Percentiles rank a stretch among this genome's conserved stretches.
Conservation (phyloP, 2,329 filamentous ascomycete species). For the Drechslerella dactyloides region DNA sequence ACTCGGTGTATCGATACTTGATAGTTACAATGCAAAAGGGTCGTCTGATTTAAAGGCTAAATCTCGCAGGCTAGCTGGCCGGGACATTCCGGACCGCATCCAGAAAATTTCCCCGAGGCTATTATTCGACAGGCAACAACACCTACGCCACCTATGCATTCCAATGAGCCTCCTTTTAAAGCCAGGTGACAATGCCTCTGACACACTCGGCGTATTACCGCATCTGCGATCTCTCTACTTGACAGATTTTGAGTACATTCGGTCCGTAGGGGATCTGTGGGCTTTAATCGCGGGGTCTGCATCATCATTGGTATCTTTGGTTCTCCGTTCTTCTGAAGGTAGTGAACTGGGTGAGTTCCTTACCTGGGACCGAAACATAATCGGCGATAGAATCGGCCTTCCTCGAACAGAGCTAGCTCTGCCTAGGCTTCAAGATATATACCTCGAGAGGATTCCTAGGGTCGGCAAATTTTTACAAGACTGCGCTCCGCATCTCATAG, state of each 20-base stretch:
- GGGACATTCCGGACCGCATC: conserved; percentile 14
- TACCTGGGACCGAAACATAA: neutral
- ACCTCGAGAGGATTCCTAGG: conserved; percentile 20
- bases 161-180: conserved; percentile 19
- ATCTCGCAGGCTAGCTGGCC: conserved; percentile 10
- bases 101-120: conserved; percentile 6
- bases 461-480: conserved; percentile 18
- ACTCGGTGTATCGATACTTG: no score
- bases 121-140: conserved; percentile 14
- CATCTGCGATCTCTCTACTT: conserved; percentile 22
- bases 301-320: conserved; percentile 13
- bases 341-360: conserved; percentile 19
- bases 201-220: conserved; percentile 1
- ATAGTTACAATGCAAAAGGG: neutral
- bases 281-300: conserved; percentile 9
- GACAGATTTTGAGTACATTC: conserved; percentile 18
- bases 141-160: conserved; percentile 22
- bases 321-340: conserved; percentile 8
- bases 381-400: conserved; percentile 2
- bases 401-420: conserved; percentile 9
- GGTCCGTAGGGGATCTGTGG: conserved; percentile 20
- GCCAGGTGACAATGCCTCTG: conserved; percentile 13
- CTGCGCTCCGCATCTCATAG: conserved; percentile 25
- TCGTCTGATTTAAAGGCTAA: neutral
- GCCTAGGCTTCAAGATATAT: conserved; percentile 12